These are phyloP conservation scores for Gnomoniopsis smithogilvyi DNA, from an alignment of 2,329 filamentous ascomycete genomes.

Conservation along the genomic window DNA sequence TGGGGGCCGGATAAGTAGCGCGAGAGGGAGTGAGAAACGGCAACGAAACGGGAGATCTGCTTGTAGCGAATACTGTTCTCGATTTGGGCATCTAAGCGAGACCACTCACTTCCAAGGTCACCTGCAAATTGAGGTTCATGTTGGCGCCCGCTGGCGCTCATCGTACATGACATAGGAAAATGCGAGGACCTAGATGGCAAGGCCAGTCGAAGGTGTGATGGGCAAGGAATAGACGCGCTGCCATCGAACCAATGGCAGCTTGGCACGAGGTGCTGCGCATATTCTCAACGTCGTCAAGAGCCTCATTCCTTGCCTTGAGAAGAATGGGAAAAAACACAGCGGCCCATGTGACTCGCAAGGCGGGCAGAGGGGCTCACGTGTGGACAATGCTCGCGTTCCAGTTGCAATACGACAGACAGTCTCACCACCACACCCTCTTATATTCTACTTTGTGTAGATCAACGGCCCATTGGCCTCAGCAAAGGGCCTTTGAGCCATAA, in stretches of 20 bases:
- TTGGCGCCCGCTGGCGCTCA: not conserved
- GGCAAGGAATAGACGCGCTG: not conserved
- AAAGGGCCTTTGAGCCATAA: not conserved
- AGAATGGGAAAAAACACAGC: not conserved
- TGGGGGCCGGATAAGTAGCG: not conserved
- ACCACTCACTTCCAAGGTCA: not conserved
- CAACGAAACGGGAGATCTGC: conserved; percentile 2
- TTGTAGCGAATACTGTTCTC: not conserved
- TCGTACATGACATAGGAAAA: not conserved
- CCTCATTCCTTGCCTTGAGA: not conserved
- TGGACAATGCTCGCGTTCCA: not conserved
- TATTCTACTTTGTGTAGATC: not conserved
- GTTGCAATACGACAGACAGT: conserved; percentile 1
- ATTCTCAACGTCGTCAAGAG: not conserved
- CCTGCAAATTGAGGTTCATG: not conserved
- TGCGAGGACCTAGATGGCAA: not conserved
- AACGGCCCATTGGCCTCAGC: not conserved
- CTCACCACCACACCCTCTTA: not conserved
- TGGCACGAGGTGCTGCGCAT: not conserved
- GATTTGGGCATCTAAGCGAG: conserved; percentile 6
- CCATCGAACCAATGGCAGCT: not conserved
- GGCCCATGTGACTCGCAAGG: no score
- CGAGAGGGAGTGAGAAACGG: conserved; percentile 9
- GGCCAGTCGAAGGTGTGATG: not conserved
- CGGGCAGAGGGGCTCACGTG: not conserved